phyloP scores from a whole-genome alignment of 108 stramenopile species.

The Cyclostephanos tholiformis region DNA sequence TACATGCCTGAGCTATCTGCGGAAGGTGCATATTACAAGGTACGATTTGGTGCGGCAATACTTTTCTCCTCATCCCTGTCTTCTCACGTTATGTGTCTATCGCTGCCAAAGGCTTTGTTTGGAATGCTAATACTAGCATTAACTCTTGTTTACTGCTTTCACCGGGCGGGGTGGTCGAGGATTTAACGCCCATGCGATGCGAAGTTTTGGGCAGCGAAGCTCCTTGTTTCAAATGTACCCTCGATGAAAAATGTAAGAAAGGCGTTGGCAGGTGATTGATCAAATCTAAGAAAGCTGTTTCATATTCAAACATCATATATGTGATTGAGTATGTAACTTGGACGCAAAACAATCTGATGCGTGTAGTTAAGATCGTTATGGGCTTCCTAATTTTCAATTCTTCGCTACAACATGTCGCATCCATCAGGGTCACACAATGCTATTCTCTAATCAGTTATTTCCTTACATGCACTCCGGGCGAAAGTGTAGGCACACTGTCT shows the following conservation, averaged over 20 bases:
- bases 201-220: neutral
- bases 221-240: slow-evolving; percentile 46
- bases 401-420: too few species aligned
- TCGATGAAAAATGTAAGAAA: slow-evolving; percentile 45
- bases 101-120: slow-evolving; percentile 3
- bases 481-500: neutral
- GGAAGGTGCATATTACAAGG: slow-evolving; percentile 45
- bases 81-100: neutral
- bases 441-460: neutral
- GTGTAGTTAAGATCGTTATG: neutral
- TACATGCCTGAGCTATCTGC: slow-evolving; percentile 50
- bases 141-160: slow-evolving; percentile 46
- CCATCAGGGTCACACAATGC: neutral
- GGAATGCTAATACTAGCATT: slow-evolving; percentile 42
- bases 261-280: slow-evolving; percentile 30
- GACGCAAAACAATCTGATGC: too few species aligned
- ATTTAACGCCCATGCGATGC: neutral
- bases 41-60: neutral
- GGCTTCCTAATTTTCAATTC: neutral
- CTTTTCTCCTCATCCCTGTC: neutral
- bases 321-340: neutral
- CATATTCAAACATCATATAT: neutral
- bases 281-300: too few species aligned
- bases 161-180: slow-evolving; percentile 42
- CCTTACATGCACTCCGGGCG: neutral